Base-by-base conservation (phyloP, 2,329 filamentous ascomycete species). In the Ceratocystis papillata region DNA sequence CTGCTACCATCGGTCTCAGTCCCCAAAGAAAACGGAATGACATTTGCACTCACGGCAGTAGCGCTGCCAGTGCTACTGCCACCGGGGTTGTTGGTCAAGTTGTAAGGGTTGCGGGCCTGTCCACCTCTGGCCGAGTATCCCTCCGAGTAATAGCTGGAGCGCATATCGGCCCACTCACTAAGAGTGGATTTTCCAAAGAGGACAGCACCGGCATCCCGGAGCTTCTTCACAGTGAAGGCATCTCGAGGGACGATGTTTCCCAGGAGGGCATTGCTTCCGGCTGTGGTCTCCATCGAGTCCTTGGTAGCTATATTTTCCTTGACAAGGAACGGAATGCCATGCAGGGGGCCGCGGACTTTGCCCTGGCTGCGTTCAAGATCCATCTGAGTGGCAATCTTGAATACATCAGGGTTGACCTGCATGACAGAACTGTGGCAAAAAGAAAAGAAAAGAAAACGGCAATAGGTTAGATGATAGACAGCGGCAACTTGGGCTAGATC, bases 111-210 rank as follows among this genome's bases (percentile, higher is more conserved):
- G 60, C 84, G 77, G 61, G 78, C 79, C 73, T 89, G 86, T 0
- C 85, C 86, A 25, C 85, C 85, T 5, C 85, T 78, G 3, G 76
- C 80, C 50, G 82, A 86, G 71, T 85, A 89, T 1, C 86, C 87
- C 72, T 87, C 85, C 0, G 83, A 86, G 72, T 88, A 87, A 70
- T 83, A 80, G 70, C 79, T 86, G 69, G 79, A 82, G 45, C 87
- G 79, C 84, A 89, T 88, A 67, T 85, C 83, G 0, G 88, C 87
- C 87, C 87, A 91, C 73, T 92, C 88, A 69, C 81, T 86, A 65
- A 91, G 74, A 0, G 82, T 83, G 1, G 87, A 83, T 73, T 91
- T 88, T 48, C 88, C 88, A 63, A 92, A 76, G 5, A 92, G 76
- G 0, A 90, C 75, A 1, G 86, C 88, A 12, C 87, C 87, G 0